A percentile compares a stretch with the other conserved stretches of the same genome.
Conservation (phyloP, 305 asterid species). For the Salvia sclarea region DNA sequence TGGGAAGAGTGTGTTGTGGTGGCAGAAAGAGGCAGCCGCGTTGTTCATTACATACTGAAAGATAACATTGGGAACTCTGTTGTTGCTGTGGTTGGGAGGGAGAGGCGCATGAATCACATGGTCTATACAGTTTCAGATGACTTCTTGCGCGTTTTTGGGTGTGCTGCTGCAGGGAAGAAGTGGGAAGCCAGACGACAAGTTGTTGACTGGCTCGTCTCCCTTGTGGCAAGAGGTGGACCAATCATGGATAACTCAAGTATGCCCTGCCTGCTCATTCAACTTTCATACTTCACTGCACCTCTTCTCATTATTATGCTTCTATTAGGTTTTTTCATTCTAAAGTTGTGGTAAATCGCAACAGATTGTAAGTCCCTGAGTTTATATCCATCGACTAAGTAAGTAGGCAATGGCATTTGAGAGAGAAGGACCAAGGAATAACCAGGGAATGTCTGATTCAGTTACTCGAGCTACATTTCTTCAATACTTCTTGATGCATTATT, state of each 20-base stretch:
- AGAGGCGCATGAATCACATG: slow-evolving; percentile 42
- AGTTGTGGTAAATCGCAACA: background rate
- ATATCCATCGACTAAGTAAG: background rate
- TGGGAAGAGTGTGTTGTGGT: slow-evolving; percentile 48
- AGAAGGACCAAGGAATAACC: background rate
- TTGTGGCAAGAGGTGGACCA: slow-evolving; percentile 32
- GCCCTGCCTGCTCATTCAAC: slow-evolving; percentile 18
- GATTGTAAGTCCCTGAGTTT: background rate
- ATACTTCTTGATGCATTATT: background rate
- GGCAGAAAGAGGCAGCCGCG: slow-evolving; percentile 39
- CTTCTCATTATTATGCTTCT: no score
- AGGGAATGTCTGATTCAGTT: slow-evolving; percentile 3
- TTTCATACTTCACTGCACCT: background rate
- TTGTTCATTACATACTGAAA: slow-evolving; percentile 47
- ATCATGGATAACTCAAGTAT: slow-evolving; percentile 34
- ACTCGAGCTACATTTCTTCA: background rate
- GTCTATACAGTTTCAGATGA: slow-evolving; percentile 41
- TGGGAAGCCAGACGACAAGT: slow-evolving; percentile 47
- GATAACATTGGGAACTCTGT: slow-evolving; percentile 37
- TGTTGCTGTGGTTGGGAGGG: slow-evolving; percentile 56
- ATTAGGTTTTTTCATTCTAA: no score
- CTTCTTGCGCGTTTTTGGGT: slow-evolving; percentile 41
- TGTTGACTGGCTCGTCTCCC: slow-evolving; percentile 41
- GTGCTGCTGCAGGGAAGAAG: slow-evolving; percentile 31
- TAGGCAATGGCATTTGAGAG: background rate